Base-by-base conservation (phyloP, 164 flowering plant genomes). In the Aristolochia californica region DNA sequence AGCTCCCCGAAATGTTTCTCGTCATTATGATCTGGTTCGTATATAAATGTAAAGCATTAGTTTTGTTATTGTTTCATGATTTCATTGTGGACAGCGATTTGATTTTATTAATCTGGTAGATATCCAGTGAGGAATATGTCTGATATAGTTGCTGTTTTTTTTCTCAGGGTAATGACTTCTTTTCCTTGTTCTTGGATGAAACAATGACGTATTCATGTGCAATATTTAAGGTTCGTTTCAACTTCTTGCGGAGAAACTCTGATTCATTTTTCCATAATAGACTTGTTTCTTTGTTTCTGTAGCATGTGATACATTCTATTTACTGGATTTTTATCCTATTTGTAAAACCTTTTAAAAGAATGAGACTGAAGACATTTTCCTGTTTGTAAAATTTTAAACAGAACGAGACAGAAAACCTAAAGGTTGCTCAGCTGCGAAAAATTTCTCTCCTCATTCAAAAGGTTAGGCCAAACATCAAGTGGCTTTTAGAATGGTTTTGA, bases 161-260 rank as follows among this genome's bases (percentile, higher is more conserved):
- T n/a, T 11, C 21, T 47, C 48, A 85, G 99, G 85, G 97, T 62
- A 93, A 93, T 53, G 96, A 87, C 21, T 82, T 87, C 47, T 93
- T 93, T 70, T 67, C 84, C 22, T 68, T 89, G 45, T 93, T 93
- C 77, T 68, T 93, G 83, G 98, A 93, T 51, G 90, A 88, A 58
- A 81, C 97, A 55, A 93, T 93, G 98, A 83, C 89, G 17, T 93
- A 93, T 62, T 93, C 97, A 0, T 82, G 81, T 61, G 98, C 94
- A 40, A 70, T 87, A 49, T 93, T 88, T 64, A 77, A 89, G 95
- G 98, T 88, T 58, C 61, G 71, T 48, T 9, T n/a, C 11, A 48
- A 16, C 22, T 48, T 48, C n/a, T n/a, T n/a, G n/a, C n/a, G n/a
- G n/a, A n/a, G n/a, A 17, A 16, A 0, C 16, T 0, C 0, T 48